Evolutionary conservation across 176 grass and related monocot species (phyloP).

Genomic region (Elymus sibiricus): DNA sequence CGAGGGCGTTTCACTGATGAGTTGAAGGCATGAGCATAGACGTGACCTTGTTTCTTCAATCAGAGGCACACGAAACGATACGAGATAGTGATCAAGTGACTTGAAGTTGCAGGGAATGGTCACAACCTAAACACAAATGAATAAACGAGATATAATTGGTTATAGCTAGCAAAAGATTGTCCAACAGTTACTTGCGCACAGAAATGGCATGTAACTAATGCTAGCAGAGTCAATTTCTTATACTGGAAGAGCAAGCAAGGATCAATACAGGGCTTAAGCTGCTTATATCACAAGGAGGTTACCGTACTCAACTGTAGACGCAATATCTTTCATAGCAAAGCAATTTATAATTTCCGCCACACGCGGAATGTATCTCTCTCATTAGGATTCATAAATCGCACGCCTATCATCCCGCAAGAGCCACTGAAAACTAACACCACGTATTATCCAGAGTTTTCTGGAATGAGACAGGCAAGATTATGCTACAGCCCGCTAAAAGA

Average conservation of each 20-base stretch:
- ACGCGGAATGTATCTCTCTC: neutral
- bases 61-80: slow-evolving; percentile 46
- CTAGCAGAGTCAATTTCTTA: neutral
- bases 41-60: slow-evolving; percentile 69
- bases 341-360: neutral
- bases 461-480: no score
- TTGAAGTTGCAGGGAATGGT: slow-evolving; percentile 48
- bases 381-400: neutral
- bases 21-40: slow-evolving; percentile 45
- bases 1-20: slow-evolving; percentile 39
- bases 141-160: neutral
- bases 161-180: neutral
- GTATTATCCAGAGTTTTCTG: no score
- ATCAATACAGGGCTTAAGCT: neutral
- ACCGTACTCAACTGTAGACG: no score
- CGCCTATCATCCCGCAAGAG: neutral
- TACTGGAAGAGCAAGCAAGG: neutral
- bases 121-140: slow-evolving; percentile 33
- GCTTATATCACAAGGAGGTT: neutral
- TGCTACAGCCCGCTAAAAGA: no score
- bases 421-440: no score
- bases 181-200: neutral
- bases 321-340: neutral
- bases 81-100: slow-evolving; percentile 43
- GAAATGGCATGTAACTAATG: neutral